These are phyloP conservation scores for Chaetoceros tenuissimus DNA, from an alignment of 108 stramenopile species.

Conservation along the genomic window DNA sequence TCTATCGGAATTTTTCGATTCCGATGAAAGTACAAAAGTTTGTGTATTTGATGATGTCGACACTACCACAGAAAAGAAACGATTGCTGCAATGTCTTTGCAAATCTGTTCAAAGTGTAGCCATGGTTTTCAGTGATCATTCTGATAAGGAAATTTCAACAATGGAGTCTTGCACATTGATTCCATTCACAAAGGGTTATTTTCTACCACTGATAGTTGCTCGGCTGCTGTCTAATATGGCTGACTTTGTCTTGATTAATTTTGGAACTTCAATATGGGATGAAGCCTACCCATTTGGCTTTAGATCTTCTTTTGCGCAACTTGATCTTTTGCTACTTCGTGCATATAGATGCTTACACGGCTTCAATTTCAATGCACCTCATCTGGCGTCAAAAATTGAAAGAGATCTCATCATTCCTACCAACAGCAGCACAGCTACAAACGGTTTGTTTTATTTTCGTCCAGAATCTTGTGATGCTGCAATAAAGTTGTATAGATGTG, in stretches of 20 bases:
- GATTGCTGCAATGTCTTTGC: conserved; percentile 39
- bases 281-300: conserved; percentile 52
- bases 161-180: conserved; percentile 6
- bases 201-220: conserved; percentile 51
- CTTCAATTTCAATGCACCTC: conserved; percentile 16
- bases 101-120: conserved; percentile 57
- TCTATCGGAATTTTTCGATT: conserved; percentile 58
- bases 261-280: conserved; percentile 34
- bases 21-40: conserved; percentile 61
- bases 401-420: not conserved
- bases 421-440: not conserved
- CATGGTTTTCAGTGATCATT: conserved; percentile 34
- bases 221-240: conserved; percentile 58
- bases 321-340: conserved; percentile 58
- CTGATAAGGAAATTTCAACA: conserved; percentile 32
- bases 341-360: conserved; percentile 58
- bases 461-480: conserved; percentile 65
- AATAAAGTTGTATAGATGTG: conserved; percentile 66
- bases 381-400: not conserved
- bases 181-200: conserved; percentile 30
- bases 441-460: conserved; percentile 1
- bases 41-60: conserved; percentile 24
- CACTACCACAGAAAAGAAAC: conserved; percentile 4
- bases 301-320: conserved; percentile 28
- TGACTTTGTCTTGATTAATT: conserved; percentile 45